These are phyloP conservation scores for Pythium chondricola DNA, from an alignment of 352 stramenopile species.

Conservation along the genomic window DNA sequence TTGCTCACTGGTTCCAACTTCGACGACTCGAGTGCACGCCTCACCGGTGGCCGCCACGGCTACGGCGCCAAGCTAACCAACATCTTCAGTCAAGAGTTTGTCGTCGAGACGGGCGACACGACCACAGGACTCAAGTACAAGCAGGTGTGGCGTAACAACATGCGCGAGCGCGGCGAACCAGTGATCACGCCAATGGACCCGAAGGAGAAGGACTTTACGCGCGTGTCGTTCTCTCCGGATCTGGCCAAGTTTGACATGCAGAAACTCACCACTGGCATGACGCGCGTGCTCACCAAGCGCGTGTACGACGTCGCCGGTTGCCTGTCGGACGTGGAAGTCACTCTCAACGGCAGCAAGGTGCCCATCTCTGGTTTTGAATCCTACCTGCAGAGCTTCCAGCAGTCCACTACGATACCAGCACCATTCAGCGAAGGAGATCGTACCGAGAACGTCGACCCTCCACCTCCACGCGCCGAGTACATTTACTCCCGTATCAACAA, in stretches of 20 bases:
- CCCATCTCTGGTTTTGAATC: constrained; percentile 95
- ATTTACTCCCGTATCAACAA: constrained; percentile 94
- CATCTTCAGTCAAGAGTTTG: constrained; percentile 99
- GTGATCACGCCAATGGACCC: constrained; percentile 75
- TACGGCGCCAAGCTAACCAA: constrained; percentile 99
- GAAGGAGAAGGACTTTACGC: constrained; percentile 92
- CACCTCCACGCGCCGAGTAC: constrained; percentile 33
- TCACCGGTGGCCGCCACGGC: constrained; percentile 94
- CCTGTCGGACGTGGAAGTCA: constrained; percentile 89
- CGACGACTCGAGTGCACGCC: constrained; percentile 95
- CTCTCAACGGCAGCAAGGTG: constrained; percentile 87
- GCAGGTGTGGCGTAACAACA: constrained; percentile 97
- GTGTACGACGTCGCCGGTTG: constrained; percentile 98
- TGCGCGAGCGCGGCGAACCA: constrained; percentile 88
- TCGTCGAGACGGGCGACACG: constrained; percentile 97
- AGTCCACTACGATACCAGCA: constrained; percentile 37
- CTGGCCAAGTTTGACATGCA: constrained; percentile 95
- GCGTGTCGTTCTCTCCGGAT: constrained; percentile 97
- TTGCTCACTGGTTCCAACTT: constrained; percentile 99
- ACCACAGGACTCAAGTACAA: constrained; percentile 69
- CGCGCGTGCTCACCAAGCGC: constrained; percentile 93
- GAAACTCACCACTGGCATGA: constrained; percentile 91
- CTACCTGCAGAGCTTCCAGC: constrained; percentile 90
- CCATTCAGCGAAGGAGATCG: neutral
- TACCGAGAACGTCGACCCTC: neutral